Percentiles rank a stretch among this genome's conserved stretches.
Evolutionary conservation across 257 asterid species (phyloP).

Genomic region (Salvia hispanica): DNA sequence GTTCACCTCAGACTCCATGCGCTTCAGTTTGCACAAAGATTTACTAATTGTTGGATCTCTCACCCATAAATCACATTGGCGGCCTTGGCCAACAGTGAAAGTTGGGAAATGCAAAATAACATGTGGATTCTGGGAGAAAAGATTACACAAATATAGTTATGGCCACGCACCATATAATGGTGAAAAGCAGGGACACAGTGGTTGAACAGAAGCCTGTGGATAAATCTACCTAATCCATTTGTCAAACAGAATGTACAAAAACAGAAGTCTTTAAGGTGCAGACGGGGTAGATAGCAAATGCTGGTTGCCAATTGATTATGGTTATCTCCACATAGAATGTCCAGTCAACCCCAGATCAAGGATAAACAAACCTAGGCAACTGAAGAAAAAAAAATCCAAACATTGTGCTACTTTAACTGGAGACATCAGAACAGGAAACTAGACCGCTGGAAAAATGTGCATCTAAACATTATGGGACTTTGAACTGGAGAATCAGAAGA

Average conservation of each 20-base stretch:
- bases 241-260: neutral
- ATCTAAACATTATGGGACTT: conserved; percentile 5
- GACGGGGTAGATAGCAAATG: neutral
- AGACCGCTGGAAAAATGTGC: neutral
- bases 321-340: conserved; percentile 18
- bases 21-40: conserved; percentile 79
- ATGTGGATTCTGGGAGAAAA: conserved; percentile 70
- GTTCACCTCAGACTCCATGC: conserved; percentile 65
- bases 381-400: neutral
- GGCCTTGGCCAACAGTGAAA: conserved; percentile 60
- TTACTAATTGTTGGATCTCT: conserved; percentile 73
- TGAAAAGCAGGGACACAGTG: conserved; percentile 2
- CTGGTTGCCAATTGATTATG: conserved; percentile 16
- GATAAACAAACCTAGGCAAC: conserved; percentile 14
- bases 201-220: neutral
- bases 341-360: conserved; percentile 3
- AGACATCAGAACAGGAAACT: neutral
- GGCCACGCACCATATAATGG: conserved; percentile 1
- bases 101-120: conserved; percentile 55
- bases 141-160: conserved; percentile 19
- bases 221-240: neutral
- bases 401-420: conserved; percentile 6
- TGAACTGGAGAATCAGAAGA: neutral
- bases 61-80: conserved; percentile 69
- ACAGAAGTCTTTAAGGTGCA: neutral